Conservation (phyloP, 2,329 filamentous ascomycete genomes). For the Didymella exigua region DNA sequence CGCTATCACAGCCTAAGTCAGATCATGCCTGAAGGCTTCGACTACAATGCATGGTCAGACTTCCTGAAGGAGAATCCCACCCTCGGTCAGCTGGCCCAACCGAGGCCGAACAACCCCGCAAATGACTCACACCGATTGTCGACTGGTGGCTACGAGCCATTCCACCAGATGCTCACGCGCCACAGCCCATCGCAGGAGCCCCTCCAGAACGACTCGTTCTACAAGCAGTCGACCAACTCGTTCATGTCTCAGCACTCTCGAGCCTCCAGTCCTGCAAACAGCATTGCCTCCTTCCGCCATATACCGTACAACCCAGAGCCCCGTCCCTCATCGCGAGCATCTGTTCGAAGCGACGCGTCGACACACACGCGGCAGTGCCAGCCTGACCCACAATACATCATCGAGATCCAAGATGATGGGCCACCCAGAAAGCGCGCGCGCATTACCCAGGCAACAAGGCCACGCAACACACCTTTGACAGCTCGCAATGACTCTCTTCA, state of each 20-base stretch:
- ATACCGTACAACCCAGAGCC: constrained; percentile 42
- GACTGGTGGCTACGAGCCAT: constrained; percentile 41
- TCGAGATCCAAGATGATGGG: constrained; percentile 55
- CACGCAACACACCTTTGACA: constrained; percentile 74
- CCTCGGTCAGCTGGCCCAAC: constrained; percentile 42
- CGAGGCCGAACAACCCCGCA: constrained; percentile 23
- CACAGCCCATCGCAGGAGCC: constrained; percentile 36
- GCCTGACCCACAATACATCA: constrained; percentile 28
- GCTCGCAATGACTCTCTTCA: constrained; percentile 78
- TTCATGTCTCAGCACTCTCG: constrained; percentile 47
- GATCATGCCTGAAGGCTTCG: constrained; percentile 64
- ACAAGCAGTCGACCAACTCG: constrained; percentile 31
- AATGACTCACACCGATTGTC: constrained; percentile 28
- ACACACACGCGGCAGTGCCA: constrained; percentile 27
- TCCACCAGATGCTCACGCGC: constrained; percentile 47
- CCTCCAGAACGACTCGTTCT: constrained; percentile 35
- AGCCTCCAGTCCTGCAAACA: constrained; percentile 53
- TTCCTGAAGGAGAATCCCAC: constrained; percentile 74
- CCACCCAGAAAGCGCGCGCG: constrained; percentile 79
- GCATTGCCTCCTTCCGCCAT: constrained; percentile 46
- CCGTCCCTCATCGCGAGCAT: constrained; percentile 48
- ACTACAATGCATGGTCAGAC: constrained; percentile 77
- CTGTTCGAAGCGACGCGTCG: constrained; percentile 41
- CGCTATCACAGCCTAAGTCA: constrained; percentile 64
- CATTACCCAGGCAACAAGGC: constrained; percentile 72